These are phyloP conservation scores for Epichloe hybrida DNA, from an alignment of 2,329 filamentous ascomycete species.

Conservation along the genomic window DNA sequence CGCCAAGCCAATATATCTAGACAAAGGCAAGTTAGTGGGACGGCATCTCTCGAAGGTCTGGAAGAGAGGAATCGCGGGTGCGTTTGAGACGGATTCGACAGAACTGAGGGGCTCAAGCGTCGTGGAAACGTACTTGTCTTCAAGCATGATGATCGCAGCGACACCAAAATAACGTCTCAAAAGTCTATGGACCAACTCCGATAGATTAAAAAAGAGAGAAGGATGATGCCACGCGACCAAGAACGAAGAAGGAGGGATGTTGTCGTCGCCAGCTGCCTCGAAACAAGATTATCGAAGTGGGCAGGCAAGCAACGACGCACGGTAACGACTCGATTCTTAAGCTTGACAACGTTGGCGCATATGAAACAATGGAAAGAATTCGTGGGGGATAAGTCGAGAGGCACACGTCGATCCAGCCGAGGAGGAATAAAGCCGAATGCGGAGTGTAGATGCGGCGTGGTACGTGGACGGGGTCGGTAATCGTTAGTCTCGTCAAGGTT, in stretches of 20 bases:
- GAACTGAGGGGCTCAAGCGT: background rate
- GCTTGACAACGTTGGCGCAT: background rate
- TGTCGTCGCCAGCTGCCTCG: conserved; percentile 1
- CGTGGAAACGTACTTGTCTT: conserved; percentile 23
- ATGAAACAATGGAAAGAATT: background rate
- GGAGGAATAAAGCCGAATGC: background rate
- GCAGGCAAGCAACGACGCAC: background rate
- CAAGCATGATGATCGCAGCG: conserved; percentile 17
- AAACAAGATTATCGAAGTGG: background rate
- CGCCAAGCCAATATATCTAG: conserved; percentile 62
- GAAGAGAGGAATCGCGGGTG: background rate
- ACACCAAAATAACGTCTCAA: background rate
- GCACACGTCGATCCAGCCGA: conserved; percentile 1
- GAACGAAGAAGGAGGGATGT: background rate
- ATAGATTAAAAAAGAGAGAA: background rate
- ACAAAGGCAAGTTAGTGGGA: background rate
- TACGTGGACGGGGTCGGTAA: background rate
- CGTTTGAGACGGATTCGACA: background rate
- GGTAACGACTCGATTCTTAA: background rate
- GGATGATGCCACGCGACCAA: background rate
- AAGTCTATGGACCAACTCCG: background rate
- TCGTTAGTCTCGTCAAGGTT: conserved; percentile 1
- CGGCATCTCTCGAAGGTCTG: no score
- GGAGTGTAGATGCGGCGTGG: background rate
- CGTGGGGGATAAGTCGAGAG: background rate